Evolutionary conservation across 2,329 filamentous ascomycete species (phyloP).

Genomic region (Aureobasidium vineae): DNA sequence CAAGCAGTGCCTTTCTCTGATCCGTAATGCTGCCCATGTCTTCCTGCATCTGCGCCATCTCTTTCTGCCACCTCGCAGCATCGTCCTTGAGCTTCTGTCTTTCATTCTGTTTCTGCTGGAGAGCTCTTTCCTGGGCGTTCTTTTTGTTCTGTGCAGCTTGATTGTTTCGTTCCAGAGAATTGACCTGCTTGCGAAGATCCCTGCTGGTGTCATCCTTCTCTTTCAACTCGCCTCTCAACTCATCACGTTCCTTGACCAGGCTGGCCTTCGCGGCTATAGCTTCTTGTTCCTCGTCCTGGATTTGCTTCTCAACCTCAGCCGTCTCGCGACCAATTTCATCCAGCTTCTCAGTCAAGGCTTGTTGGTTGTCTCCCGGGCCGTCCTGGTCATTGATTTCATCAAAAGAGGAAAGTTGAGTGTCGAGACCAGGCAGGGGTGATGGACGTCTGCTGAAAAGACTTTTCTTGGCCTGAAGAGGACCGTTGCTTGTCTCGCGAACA

Average conservation of each 20-base stretch:
- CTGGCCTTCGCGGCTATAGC: slow-evolving; percentile 47
- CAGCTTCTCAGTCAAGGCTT: slow-evolving; percentile 76
- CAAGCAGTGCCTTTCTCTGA: slow-evolving; percentile 41
- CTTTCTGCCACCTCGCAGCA: slow-evolving; percentile 65
- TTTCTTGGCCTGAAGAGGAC: slow-evolving; percentile 56
- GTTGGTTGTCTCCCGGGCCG: slow-evolving; percentile 62
- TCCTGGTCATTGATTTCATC: slow-evolving; percentile 50
- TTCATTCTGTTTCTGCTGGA: slow-evolving; percentile 68
- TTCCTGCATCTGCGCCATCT: slow-evolving; percentile 55
- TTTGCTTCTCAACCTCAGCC: slow-evolving; percentile 70
- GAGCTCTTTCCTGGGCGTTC: slow-evolving; percentile 69
- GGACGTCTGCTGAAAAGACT: slow-evolving; percentile 71
- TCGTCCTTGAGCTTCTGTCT: slow-evolving; percentile 68
- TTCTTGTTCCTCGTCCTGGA: slow-evolving; percentile 59
- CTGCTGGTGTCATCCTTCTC: slow-evolving; percentile 90
- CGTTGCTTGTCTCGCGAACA: slow-evolving; percentile 63
- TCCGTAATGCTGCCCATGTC: slow-evolving; percentile 49
- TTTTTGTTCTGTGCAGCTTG: slow-evolving; percentile 75
- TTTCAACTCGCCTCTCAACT: slow-evolving; percentile 72
- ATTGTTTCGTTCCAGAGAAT: slow-evolving; percentile 76
- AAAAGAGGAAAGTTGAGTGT: slow-evolving; percentile 41
- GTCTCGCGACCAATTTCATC: slow-evolving; percentile 79
- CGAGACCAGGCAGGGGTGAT: slow-evolving; percentile 55
- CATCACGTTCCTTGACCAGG: slow-evolving; percentile 73
- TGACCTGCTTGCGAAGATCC: slow-evolving; percentile 76